A percentile compares a stretch with the other conserved stretches of the same genome.
These are phyloP conservation scores for Persicaria tinctoria DNA, from an alignment of 148 eudicot species.

Conservation along the genomic window DNA sequence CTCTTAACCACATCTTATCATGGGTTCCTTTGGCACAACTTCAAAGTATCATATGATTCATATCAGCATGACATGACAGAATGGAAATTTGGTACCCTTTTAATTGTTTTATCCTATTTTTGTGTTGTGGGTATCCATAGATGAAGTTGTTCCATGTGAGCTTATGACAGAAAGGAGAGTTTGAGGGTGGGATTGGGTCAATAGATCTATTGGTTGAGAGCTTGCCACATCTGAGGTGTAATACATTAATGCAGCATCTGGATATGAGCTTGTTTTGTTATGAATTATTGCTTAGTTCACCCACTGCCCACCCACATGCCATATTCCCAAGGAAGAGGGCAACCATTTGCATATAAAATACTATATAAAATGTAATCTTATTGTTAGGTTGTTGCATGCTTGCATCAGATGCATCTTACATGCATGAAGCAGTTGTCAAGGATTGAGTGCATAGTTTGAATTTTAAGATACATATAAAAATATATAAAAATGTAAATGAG, in stretches of 20 bases:
- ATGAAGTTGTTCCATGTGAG: not conserved
- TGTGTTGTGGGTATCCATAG: too few species aligned
- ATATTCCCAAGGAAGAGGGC: not conserved
- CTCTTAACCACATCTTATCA: too few species aligned
- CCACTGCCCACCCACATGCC: constrained; percentile 2
- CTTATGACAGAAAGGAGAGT: not conserved
- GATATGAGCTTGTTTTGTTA: not conserved
- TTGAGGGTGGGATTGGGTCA: not conserved
- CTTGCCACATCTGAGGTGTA: not conserved
- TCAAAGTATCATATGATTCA: too few species aligned
- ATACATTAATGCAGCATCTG: not conserved
- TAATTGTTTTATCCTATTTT: too few species aligned
- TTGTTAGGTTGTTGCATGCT: not conserved
- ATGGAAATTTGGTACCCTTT: too few species aligned
- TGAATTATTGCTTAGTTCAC: not conserved
- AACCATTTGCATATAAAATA: not conserved
- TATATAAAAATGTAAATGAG: too few species aligned
- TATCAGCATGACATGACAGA: too few species aligned
- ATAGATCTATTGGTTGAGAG: not conserved
- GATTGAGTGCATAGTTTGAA: not conserved
- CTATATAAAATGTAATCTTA: not conserved
- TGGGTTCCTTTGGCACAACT: too few species aligned
- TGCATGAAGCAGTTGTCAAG: not conserved
- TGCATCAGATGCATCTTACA: not conserved
- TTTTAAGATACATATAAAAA: not conserved